These are phyloP conservation scores for Prunella vulgaris DNA, from an alignment of 257 asterid species.

Conservation along the genomic window DNA sequence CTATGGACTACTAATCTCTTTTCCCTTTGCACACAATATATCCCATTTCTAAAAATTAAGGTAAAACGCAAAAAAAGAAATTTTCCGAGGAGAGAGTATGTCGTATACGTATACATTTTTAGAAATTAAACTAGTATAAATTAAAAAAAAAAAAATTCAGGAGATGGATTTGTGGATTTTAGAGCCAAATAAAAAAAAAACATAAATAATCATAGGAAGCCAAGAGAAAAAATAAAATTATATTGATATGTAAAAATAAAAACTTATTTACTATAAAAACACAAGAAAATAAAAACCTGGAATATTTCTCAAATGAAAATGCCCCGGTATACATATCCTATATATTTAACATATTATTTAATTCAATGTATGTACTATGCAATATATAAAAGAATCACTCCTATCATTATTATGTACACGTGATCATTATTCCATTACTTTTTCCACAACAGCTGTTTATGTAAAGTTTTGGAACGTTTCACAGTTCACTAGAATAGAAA, in stretches of 20 bases:
- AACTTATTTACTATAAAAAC: too few relatives aligned
- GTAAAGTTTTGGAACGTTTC: conserved; percentile 27
- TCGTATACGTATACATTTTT: too few relatives aligned
- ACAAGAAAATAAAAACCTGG: not conserved
- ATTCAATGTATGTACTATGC: not conserved
- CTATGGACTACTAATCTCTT: too few relatives aligned
- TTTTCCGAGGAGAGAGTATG: too few relatives aligned
- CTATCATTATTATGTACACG: conserved; percentile 23
- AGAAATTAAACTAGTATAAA: not conserved
- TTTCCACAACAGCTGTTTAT: conserved; percentile 29
- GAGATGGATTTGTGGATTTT: not conserved
- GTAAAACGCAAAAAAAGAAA: too few relatives aligned
- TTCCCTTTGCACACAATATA: too few relatives aligned
- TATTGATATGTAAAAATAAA: too few relatives aligned
- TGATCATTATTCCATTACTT: conserved; percentile 29
- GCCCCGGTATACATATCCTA: not conserved
- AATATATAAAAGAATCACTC: conserved; percentile 16
- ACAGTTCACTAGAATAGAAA: conserved; percentile 15
- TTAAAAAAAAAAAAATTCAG: too few relatives aligned
- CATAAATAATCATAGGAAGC: not conserved
- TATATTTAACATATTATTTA: not conserved
- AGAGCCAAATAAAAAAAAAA: not conserved
- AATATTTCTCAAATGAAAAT: not conserved
- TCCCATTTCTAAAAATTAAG: too few relatives aligned
- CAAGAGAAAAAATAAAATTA: too few relatives aligned